These are phyloP conservation scores for Nannochloropsis salina DNA, from an alignment of 108 stramenopile species.

Conservation along the genomic window DNA sequence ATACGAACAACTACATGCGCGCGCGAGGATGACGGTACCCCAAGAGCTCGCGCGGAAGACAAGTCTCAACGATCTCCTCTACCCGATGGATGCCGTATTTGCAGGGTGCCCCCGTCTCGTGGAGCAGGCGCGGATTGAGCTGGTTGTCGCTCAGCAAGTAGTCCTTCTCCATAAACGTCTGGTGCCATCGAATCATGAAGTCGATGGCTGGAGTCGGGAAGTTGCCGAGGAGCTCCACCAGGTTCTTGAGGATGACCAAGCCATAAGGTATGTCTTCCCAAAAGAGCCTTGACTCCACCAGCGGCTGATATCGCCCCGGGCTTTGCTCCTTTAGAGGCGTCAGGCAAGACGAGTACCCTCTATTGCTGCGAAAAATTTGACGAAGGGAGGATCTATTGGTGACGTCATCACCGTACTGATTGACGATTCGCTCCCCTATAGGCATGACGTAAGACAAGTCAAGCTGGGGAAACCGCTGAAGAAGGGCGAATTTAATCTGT, in stretches of 20 bases:
- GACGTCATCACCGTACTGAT: conserved; percentile 52
- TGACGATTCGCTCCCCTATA: conserved; percentile 42
- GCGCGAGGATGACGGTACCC: conserved; percentile 37
- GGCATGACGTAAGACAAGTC: conserved; percentile 43
- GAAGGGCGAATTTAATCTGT: conserved; percentile 34
- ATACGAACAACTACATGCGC: conserved; percentile 24
- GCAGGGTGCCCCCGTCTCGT: conserved; percentile 50
- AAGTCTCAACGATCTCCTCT: conserved; percentile 51
- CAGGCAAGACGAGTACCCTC: conserved; percentile 47
- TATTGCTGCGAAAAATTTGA: conserved; percentile 48
- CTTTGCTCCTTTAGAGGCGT: conserved; percentile 48
- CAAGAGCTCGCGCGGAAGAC: conserved; percentile 43
- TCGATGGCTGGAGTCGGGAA: conserved; percentile 52
- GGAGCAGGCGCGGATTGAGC: conserved; percentile 46
- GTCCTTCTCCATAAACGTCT: conserved; percentile 47
- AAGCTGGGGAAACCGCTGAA: conserved; percentile 48
- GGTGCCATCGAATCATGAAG: conserved; percentile 55
- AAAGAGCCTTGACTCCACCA: conserved; percentile 47
- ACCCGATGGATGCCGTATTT: conserved; percentile 50
- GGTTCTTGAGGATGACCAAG: conserved; percentile 51
- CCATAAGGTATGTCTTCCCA: conserved; percentile 56
- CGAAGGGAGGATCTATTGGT: conserved; percentile 43
- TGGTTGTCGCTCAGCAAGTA: conserved; percentile 44
- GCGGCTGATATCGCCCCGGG: conserved; percentile 38
- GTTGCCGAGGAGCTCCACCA: conserved; percentile 53